These are phyloP conservation scores for Actinomucor elegans DNA, from an alignment of 371 early-diverging fungal genomes.

Conservation along the genomic window DNA sequence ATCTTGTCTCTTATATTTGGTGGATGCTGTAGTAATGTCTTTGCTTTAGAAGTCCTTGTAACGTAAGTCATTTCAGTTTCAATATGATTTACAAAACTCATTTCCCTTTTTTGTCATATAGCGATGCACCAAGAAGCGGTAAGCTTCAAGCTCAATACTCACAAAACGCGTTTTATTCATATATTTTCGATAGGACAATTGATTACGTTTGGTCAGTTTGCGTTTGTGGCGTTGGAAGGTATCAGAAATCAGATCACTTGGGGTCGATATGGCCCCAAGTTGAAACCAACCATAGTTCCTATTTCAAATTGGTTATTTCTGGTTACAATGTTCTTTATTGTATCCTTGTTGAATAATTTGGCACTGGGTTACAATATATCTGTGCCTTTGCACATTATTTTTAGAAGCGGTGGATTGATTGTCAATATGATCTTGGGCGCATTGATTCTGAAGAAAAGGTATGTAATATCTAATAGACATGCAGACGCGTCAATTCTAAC, in stretches of 20 bases:
- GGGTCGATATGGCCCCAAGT: slow-evolving; percentile 46
- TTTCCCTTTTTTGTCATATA: slow-evolving; percentile 22
- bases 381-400: slow-evolving; percentile 89
- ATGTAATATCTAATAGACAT: slow-evolving; percentile 1
- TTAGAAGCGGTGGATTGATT: slow-evolving; percentile 80
- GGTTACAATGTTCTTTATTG: slow-evolving; percentile 76
- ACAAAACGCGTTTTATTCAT: not conserved
- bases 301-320: slow-evolving; percentile 70
- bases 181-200: slow-evolving; percentile 53
- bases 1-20: slow-evolving; percentile 78
- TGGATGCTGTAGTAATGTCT: slow-evolving; percentile 90
- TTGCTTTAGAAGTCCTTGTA: slow-evolving; percentile 77
- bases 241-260: slow-evolving; percentile 63
- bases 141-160: slow-evolving; percentile 10
- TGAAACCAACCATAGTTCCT: slow-evolving; percentile 72
- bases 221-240: slow-evolving; percentile 75
- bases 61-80: too few relatives aligned
- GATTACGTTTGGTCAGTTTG: slow-evolving; percentile 86
- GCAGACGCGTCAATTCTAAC: not conserved
- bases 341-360: slow-evolving; percentile 81
- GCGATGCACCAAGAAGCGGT: slow-evolving; percentile 78
- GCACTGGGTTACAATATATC: slow-evolving; percentile 81
- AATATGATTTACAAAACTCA: too few relatives aligned
- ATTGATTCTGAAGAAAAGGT: slow-evolving; percentile 70
- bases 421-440: slow-evolving; percentile 84